These are phyloP conservation scores for Talaromyces amestolkiae DNA, from an alignment of 2,329 filamentous ascomycete genomes.

Conservation along the genomic window DNA sequence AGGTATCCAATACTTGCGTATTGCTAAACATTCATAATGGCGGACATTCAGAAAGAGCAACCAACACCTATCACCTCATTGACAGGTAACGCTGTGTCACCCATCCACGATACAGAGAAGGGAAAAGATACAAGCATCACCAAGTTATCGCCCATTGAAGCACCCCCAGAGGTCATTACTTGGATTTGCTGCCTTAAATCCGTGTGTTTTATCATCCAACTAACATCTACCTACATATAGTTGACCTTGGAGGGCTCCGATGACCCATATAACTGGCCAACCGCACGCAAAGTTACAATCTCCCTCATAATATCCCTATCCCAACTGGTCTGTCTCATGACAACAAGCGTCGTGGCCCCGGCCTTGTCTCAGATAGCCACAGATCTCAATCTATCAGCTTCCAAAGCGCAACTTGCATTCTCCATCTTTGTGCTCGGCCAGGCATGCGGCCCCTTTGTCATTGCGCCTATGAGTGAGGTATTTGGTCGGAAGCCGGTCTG, in stretches of 20 bases:
- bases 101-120: not conserved
- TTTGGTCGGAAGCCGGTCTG: constrained; percentile 61
- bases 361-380: constrained; percentile 41
- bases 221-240: not conserved
- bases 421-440: constrained; percentile 63
- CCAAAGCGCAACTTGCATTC: constrained; percentile 54
- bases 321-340: constrained; percentile 24
- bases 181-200: not conserved
- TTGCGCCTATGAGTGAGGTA: constrained; percentile 62
- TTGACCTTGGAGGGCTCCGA: constrained; percentile 56
- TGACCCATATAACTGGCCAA: constrained; percentile 62
- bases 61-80: not conserved
- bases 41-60: not conserved
- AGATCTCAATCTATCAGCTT: constrained; percentile 47
- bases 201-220: not conserved
- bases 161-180: not conserved
- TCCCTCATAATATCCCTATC: constrained; percentile 50
- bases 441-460: constrained; percentile 56
- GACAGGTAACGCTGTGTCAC: not conserved
- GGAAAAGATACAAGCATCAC: not conserved
- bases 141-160: not conserved
- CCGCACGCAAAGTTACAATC: constrained; percentile 47
- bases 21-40: not conserved
- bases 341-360: constrained; percentile 45
- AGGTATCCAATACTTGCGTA: not conserved